Evolutionary conservation across 805 yeast genomes (phyloP).

Genomic region (Phaffomyces opuntiae): DNA sequence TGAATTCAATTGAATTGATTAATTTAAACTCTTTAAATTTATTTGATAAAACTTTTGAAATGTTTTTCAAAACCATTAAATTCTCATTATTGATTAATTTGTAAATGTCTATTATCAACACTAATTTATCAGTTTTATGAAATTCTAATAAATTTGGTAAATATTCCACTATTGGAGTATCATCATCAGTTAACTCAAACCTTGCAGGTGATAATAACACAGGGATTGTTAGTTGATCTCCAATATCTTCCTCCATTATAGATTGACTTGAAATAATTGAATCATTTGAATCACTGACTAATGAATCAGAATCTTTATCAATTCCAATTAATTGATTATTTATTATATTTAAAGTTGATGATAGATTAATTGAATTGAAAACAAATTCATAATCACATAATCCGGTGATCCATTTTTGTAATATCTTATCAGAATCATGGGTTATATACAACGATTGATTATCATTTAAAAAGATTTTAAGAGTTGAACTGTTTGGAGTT

Average conservation of each 20-base stretch:
- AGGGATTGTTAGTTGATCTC: constrained; percentile 15
- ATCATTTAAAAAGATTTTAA: constrained; percentile 13
- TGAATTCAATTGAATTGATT: constrained; percentile 11
- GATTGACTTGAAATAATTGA: neutral
- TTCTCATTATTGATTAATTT: constrained; percentile 2
- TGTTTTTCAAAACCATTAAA: constrained; percentile 14
- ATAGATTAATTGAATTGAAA: constrained; percentile 24
- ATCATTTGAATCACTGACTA: neutral
- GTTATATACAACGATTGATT: constrained; percentile 20
- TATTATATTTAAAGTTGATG: constrained; percentile 25
- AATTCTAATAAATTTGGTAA: constrained; percentile 1
- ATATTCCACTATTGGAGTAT: constrained; percentile 5
- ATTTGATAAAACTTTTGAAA: constrained; percentile 13
- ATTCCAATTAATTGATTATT: neutral
- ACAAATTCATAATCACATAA: constrained; percentile 27
- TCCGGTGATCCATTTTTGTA: constrained; percentile 37
- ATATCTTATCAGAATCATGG: constrained; percentile 22
- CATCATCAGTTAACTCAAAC: constrained; percentile 6
- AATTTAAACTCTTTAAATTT: constrained; percentile 11
- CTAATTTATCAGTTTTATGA: constrained; percentile 10
- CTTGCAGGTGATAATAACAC: constrained; percentile 17
- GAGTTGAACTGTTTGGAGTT: constrained; percentile 18
- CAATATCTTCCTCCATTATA: neutral
- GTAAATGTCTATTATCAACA: constrained; percentile 15
- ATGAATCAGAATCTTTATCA: no score